Conservation (phyloP, 345 rosid genomes). For the Jatropha curcas region DNA sequence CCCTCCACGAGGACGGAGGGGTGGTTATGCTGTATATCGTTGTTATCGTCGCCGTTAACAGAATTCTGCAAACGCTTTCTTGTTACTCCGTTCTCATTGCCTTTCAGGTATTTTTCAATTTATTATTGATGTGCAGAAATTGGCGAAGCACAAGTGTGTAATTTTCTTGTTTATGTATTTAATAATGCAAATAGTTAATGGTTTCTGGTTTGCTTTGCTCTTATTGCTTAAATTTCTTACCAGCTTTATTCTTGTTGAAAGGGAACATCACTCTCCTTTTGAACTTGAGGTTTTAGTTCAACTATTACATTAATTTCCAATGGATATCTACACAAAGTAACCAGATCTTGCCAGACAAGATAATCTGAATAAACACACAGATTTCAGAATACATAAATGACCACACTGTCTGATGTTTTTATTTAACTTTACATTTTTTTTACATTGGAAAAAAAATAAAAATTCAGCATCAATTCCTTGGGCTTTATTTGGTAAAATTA, state of each 20-base stretch:
- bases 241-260: neutral
- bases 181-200: neutral
- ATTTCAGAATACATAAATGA: neutral
- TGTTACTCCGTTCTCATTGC: neutral
- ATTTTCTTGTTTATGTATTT: too few relatives aligned
- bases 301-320: too few relatives aligned
- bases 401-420: too few relatives aligned
- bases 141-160: too few relatives aligned
- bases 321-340: neutral
- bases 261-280: neutral
- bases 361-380: neutral
- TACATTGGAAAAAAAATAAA: neutral
- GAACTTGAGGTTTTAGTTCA: neutral
- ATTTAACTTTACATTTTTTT: neutral
- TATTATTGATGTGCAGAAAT: neutral
- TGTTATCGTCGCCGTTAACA: slow-evolving; percentile 6
- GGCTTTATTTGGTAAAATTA: too few relatives aligned
- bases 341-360: neutral
- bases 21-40: slow-evolving; percentile 1
- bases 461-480: neutral
- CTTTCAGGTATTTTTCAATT: neutral
- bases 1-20: slow-evolving; percentile 27
- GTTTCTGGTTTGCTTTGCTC: neutral
- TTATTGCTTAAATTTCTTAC: neutral
- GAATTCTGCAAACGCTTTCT: neutral